phyloP scores from a whole-genome alignment of 2,329 filamentous ascomycete genomes.

The Fusarium falciforme region DNA sequence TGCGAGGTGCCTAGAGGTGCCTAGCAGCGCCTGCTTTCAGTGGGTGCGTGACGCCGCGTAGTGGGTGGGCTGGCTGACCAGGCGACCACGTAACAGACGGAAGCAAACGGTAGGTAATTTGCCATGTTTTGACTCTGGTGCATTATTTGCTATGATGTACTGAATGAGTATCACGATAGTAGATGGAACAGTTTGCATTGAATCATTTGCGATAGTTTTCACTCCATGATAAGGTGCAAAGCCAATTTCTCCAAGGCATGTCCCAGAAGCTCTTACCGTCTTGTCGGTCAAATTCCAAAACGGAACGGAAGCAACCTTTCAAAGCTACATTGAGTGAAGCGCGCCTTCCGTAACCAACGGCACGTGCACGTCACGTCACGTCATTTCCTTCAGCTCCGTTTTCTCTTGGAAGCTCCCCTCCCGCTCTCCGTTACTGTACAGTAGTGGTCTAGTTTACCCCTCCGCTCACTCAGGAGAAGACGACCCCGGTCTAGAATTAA shows the following conservation, averaged over 20 bases:
- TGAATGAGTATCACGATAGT: background rate
- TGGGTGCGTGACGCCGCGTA: background rate
- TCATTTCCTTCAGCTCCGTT: background rate
- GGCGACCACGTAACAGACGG: slow-evolving; percentile 25
- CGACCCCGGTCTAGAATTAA: slow-evolving; percentile 31
- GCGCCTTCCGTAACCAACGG: background rate
- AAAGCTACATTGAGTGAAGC: background rate
- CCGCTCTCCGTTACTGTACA: slow-evolving; percentile 18
- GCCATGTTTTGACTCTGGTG: background rate
- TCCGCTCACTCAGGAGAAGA: slow-evolving; percentile 38
- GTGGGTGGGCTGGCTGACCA: slow-evolving; percentile 3
- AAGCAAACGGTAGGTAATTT: background rate
- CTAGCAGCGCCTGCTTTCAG: background rate
- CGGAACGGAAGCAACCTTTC: background rate
- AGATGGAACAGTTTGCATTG: background rate
- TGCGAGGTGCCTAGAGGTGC: background rate
- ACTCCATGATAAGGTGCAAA: background rate
- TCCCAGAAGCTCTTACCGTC: background rate
- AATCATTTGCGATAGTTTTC: background rate
- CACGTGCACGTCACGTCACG: slow-evolving; percentile 2
- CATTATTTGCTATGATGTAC: background rate
- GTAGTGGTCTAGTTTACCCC: slow-evolving; percentile 31
- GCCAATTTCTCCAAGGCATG: background rate
- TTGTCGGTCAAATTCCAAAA: background rate
- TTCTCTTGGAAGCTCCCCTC: background rate